Conservation (phyloP, 441 rosid genomes). For the Aleurites moluccanus region DNA sequence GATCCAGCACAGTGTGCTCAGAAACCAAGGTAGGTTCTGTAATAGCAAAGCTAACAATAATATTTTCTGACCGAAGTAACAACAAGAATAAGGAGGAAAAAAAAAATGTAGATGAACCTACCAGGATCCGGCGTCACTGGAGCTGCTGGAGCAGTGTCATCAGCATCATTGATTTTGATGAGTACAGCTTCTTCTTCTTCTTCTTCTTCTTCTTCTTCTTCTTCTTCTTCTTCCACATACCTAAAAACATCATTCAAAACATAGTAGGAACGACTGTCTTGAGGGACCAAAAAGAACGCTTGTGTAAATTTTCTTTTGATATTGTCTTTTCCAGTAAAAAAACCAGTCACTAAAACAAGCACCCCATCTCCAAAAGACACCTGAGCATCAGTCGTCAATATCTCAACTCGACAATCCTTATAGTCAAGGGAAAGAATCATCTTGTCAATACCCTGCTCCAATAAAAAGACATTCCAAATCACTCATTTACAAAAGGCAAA, state of each 20-base stretch:
- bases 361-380: constrained; percentile 74
- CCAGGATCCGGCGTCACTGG: constrained; percentile 54
- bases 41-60: constrained; percentile 21
- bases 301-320: constrained; percentile 75
- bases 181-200: constrained; percentile 47
- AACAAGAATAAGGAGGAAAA: constrained; percentile 5
- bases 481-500: not conserved
- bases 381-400: constrained; percentile 91
- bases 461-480: constrained; percentile 1
- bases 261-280: constrained; percentile 56
- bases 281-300: constrained; percentile 82
- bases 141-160: constrained; percentile 41
- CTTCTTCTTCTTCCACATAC: constrained; percentile 58
- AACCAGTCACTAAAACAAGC: constrained; percentile 84
- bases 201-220: constrained; percentile 72
- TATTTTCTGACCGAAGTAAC: not conserved
- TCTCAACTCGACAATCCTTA: constrained; percentile 67
- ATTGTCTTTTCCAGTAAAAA: constrained; percentile 66
- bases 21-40: constrained; percentile 48
- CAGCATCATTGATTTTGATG: constrained; percentile 34
- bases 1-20: constrained; percentile 36
- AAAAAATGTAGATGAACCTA: constrained; percentile 19
- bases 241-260: constrained; percentile 86
- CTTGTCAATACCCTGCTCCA: constrained; percentile 70
- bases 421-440: constrained; percentile 73